Conservation (phyloP, 139 green algal genomes). For the Pleodorina starrii region DNA sequence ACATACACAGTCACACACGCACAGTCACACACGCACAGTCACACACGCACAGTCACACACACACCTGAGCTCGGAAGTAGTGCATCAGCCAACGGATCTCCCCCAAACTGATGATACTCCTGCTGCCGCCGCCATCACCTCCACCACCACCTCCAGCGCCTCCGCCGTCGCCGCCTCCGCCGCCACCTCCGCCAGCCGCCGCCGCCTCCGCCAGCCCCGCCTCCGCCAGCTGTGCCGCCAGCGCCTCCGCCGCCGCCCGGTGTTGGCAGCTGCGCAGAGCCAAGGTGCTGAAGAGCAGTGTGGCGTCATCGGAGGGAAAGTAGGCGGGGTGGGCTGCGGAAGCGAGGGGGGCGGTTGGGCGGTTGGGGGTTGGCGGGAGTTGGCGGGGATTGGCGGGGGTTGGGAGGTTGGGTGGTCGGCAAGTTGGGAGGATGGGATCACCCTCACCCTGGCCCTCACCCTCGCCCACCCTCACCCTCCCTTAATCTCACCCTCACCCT, state of each 20-base stretch:
- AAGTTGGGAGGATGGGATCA: too few species aligned
- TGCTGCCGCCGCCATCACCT: too few species aligned
- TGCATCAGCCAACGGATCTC: slow-evolving; percentile 49
- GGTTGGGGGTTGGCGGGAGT: too few species aligned
- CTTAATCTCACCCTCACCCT: too few species aligned
- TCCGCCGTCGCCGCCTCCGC: background rate
- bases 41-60: too few species aligned
- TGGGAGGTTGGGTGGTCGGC: too few species aligned
- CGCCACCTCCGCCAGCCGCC: background rate
- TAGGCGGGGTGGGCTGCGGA: background rate
- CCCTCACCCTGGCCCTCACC: too few species aligned
- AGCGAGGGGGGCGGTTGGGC: background rate
- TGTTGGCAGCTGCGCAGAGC: slow-evolving; percentile 2
- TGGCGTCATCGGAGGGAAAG: slow-evolving; percentile 44
- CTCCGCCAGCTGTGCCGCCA: slow-evolving; percentile 16
- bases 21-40: too few species aligned
- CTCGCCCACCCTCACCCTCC: too few species aligned
- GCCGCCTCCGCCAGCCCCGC: background rate
- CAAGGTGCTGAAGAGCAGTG: slow-evolving; percentile 28
- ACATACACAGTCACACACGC: too few species aligned
- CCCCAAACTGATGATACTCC: background rate
- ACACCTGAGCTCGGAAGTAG: slow-evolving; percentile 27
- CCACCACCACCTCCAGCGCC: background rate
- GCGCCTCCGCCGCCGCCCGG: background rate
- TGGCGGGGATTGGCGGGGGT: too few species aligned